These are phyloP conservation scores for Xylaria sp. DNA, from an alignment of 2,329 filamentous ascomycete genomes.

Conservation along the genomic window DNA sequence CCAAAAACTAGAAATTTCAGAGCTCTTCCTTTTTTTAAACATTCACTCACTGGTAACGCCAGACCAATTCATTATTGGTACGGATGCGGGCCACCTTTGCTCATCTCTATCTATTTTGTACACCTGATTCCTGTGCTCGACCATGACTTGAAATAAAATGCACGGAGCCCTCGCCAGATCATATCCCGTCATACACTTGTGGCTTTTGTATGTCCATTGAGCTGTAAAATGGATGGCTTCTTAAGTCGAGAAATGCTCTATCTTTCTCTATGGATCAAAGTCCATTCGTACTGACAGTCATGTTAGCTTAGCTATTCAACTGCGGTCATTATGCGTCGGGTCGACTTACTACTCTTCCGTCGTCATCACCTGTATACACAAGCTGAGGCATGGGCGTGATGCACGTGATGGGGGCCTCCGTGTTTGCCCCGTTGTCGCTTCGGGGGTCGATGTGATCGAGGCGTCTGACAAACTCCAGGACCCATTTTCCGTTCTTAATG, in stretches of 20 bases:
- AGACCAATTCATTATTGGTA: background rate
- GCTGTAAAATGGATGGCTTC: slow-evolving; percentile 10
- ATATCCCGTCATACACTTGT: slow-evolving; percentile 18
- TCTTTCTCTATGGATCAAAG: slow-evolving; percentile 52
- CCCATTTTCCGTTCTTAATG: slow-evolving; percentile 59
- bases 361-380: slow-evolving; percentile 92
- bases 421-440: slow-evolving; percentile 53
- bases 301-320: slow-evolving; percentile 18
- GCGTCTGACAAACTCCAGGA: slow-evolving; percentile 70
- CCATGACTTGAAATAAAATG: slow-evolving; percentile 1
- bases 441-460: slow-evolving; percentile 73
- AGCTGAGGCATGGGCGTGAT: slow-evolving; percentile 76
- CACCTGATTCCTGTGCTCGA: background rate
- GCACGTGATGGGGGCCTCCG: slow-evolving; percentile 71
- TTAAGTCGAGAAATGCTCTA: slow-evolving; percentile 37
- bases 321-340: background rate
- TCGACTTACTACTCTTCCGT: slow-evolving; percentile 74
- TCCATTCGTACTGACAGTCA: slow-evolving; percentile 54
- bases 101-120: slow-evolving; percentile 14
- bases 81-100: slow-evolving; percentile 1
- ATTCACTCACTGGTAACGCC: too few relatives aligned
- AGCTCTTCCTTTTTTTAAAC: slow-evolving; percentile 6
- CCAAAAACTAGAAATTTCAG: slow-evolving; percentile 6
- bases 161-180: background rate
- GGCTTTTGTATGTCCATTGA: slow-evolving; percentile 19